Evolutionary conservation across 163 green algal species (phyloP).

Genomic region (Prototheca cutis): DNA sequence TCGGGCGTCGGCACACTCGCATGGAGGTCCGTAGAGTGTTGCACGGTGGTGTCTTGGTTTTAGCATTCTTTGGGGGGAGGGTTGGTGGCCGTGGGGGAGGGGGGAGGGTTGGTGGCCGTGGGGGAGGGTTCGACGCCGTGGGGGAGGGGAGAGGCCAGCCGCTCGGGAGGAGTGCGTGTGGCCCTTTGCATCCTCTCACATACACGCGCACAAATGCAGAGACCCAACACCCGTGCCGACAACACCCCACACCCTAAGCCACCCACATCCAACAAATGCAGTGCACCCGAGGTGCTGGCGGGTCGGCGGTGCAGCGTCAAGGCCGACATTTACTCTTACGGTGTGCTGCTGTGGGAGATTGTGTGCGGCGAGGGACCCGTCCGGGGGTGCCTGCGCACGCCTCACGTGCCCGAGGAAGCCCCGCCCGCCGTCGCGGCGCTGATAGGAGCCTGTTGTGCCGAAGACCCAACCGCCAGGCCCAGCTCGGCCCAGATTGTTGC

Average conservation of each 20-base stretch:
- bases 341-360: conserved; percentile 29
- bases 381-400: conserved; percentile 7
- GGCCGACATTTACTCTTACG: conserved; percentile 31
- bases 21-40: conserved; percentile 26
- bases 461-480: conserved; percentile 19
- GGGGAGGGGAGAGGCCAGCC: too few relatives aligned
- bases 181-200: too few relatives aligned
- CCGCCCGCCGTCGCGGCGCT: conserved; percentile 18
- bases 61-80: too few relatives aligned
- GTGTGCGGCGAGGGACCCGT: conserved; percentile 7
- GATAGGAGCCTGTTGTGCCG: conserved; percentile 11
- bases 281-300: conserved; percentile 23
- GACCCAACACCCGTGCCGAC: too few relatives aligned
- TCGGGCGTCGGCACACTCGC: conserved; percentile 26
- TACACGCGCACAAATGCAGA: too few relatives aligned
- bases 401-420: conserved; percentile 17
- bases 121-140: too few relatives aligned
- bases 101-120: too few relatives aligned
- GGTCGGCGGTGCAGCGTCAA: conserved; percentile 17
- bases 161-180: too few relatives aligned
- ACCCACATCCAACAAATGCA: too few relatives aligned
- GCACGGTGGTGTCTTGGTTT: too few relatives aligned
- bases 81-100: too few relatives aligned
- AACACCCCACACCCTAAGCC: too few relatives aligned
- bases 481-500: conserved; percentile 19